Percentiles rank a stretch among this genome's conserved stretches.
phyloP scores from a whole-genome alignment of 495 filamentous ascomycete genomes.

The Aspergillus sclerotiicarbonarius region DNA sequence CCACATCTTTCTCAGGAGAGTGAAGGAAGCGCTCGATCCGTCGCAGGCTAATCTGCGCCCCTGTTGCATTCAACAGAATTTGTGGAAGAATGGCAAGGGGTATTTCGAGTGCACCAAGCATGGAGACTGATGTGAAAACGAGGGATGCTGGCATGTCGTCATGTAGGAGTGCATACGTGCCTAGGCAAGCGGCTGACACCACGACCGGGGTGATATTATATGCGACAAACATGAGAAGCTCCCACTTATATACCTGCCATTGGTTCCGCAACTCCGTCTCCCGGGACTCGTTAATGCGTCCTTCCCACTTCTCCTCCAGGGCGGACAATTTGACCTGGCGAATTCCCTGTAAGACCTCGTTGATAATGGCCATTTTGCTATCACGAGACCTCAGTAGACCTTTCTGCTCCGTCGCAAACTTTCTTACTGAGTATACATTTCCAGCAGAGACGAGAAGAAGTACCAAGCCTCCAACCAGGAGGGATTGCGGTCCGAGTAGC shows the following conservation, averaged over 20 bases:
- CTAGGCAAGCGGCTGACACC: constrained; percentile 60
- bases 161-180: constrained; percentile 56
- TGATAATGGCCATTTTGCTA: constrained; percentile 64
- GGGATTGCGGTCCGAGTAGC: constrained; percentile 61
- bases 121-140: constrained; percentile 65
- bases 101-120: constrained; percentile 62
- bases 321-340: constrained; percentile 77
- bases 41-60: constrained; percentile 60
- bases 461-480: constrained; percentile 57
- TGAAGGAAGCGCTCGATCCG: constrained; percentile 63
- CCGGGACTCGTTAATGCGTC: constrained; percentile 56
- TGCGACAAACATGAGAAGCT: constrained; percentile 36
- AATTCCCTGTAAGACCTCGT: constrained; percentile 69
- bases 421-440: constrained; percentile 61
- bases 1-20: constrained; percentile 52
- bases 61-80: constrained; percentile 56
- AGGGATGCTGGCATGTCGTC: constrained; percentile 58
- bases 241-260: constrained; percentile 57
- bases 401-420: constrained; percentile 58
- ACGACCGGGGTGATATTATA: constrained; percentile 67
- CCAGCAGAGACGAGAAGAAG: constrained; percentile 57
- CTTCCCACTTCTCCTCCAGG: constrained; percentile 65
- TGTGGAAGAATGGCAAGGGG: constrained; percentile 62
- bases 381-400: constrained; percentile 68
- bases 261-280: constrained; percentile 56